Base-by-base conservation (phyloP, 305 asterid species). In the Stenogyne calaminthoides region DNA sequence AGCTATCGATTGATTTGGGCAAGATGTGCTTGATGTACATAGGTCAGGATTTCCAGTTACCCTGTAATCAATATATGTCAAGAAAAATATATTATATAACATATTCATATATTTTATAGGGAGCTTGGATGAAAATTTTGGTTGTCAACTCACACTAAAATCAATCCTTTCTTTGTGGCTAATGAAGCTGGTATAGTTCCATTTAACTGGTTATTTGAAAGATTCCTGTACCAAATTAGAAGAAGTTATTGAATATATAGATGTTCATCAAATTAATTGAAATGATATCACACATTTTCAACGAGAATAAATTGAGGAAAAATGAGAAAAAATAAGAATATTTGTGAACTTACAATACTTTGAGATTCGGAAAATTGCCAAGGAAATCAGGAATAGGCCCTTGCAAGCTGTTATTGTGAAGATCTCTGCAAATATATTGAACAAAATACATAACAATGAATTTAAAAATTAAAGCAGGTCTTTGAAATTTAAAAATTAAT, bases 111-210 rank as follows among this genome's bases (percentile, higher is more conserved):
- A n/a, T n/a, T n/a, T n/a, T n/a, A n/a, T n/a, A n/a, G n/a, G n/a
- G n/a, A 22, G 25, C 2, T 22, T 22, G 25, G 25, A 22, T 22
- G 25, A 12, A 7, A 7, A 0, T 3, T 51, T 64, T 15, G 58
- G 4, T 9, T 46, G 62, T 86, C n/a, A n/a, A n/a, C n/a, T 80
- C 83, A 90, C 91, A 65, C 80, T 74, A 88, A 57, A 15, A 73
- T 70, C 7, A 84, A 75, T 70, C 75, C 80, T 9, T 62, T 87
- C 70, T 77, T 89, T 10, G 70, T 72, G 11, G 88, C 69, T 7
- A 92, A 66, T 5, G 93, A 87, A 54, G 80, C 61, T 42, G 97
- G 97, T 22, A 92, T 42, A 0, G 82, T 56, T 37, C 96, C 97
- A 72, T 56, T 83, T 12, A 92, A 84, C 69, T 75, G 54, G 70